Base-by-base conservation (phyloP, 2,329 filamentous ascomycete species). In the Botrytis galanthina region DNA sequence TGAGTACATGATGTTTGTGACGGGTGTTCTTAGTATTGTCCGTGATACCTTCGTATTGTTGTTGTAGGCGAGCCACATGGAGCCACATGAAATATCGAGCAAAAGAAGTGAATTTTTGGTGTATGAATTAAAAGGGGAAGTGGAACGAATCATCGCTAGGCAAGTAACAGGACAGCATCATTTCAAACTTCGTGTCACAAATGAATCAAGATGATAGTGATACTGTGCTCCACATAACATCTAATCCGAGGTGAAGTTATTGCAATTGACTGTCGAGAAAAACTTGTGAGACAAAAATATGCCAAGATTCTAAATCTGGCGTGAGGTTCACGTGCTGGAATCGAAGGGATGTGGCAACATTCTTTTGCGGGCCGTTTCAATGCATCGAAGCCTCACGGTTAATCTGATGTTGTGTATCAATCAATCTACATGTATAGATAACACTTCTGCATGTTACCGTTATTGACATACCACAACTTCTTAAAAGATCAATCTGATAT, bases 101-200 rank as follows among this genome's bases (percentile, higher is more conserved):
- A 35, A 46, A 66, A 29, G 26, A 29, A 61, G 71, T 60, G 71
- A 59, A 51, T 35, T 14, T 67, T n/a, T 10, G n/a, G 63, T 60
- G 14, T 57, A 6, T 70, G 73, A 44, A 46, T 73, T n/a, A 51
- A 29, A 60, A n/a, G 75, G 73, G 59, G 83, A 79, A 71, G 73
- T 86, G 42, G 87, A 87, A 80, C 83, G 86, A 60, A 74, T 42
- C 35, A 22, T 68, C 72, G 35, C 78, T 75, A 63, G 73, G 61
- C 78, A 79, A 73, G 77, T 81, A 61, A 76, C 80, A 70, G 79
- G 80, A 78, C 78, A 81, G 79, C 88, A 4, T 32, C 8, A 18
- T 42, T 32, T 32, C 14, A 39, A 32, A 69, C n/a, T 26, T 39
- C 7, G 46, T 57, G 48, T 32, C 29, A 69, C 37, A 57, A 42